Conservation (phyloP, 139 green algal genomes). For the Chlamydomonas incerta region DNA sequence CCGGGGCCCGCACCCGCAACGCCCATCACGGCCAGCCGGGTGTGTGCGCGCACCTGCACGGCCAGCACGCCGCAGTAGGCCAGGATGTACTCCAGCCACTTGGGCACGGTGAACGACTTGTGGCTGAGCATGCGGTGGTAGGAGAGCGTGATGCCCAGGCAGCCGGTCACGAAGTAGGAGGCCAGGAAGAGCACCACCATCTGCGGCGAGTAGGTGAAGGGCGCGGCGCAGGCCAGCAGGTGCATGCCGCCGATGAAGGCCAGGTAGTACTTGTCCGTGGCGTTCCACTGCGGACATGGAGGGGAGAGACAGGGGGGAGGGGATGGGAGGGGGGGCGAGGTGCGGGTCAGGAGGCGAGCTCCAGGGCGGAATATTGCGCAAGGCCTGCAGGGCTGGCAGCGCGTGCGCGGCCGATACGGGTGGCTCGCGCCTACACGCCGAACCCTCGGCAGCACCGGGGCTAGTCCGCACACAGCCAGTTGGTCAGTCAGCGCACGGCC, state of each 20-base stretch:
- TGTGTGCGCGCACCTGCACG: conserved; percentile 85
- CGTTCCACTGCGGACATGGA: conserved; percentile 55
- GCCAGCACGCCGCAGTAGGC: conserved; percentile 98
- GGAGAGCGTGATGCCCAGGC: conserved; percentile 96
- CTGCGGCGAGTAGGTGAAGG: conserved; percentile 83
- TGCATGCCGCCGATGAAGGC: conserved; percentile 88
- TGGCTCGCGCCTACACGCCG: no score
- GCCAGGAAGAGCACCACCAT: conserved; percentile 87
- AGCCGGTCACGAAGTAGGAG: conserved; percentile 95
- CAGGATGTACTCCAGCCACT: conserved; percentile 98
- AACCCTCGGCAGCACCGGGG: no score
- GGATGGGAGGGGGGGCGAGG: no score
- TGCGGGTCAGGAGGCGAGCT: no score
- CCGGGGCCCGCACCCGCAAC: not conserved
- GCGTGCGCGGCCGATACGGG: no score
- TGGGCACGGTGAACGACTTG: conserved; percentile 91
- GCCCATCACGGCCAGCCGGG: conserved; percentile 77
- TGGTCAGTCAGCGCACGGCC: no score
- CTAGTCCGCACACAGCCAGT: no score
- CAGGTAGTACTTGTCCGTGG: conserved; percentile 81
- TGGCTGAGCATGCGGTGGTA: conserved; percentile 96
- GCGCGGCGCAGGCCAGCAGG: conserved; percentile 76
- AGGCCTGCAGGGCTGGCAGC: no score
- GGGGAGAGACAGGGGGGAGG: conserved; percentile 46
- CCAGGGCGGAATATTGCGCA: no score